Percentiles rank a stretch among this genome's conserved stretches.
Conservation (phyloP, 2,329 filamentous ascomycete genomes). For the Beauveria medogensis region DNA sequence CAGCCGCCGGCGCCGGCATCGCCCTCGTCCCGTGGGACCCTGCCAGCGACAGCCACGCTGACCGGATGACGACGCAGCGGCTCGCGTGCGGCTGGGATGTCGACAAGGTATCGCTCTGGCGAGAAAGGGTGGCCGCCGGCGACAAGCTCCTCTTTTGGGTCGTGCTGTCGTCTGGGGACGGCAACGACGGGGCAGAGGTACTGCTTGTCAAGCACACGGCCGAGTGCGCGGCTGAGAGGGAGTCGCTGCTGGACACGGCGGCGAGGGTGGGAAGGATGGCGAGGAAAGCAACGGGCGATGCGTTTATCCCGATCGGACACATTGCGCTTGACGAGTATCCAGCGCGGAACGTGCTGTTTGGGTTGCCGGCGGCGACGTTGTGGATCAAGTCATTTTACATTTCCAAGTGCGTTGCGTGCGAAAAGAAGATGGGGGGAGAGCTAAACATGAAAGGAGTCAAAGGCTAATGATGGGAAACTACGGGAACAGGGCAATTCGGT, state of each 20-base stretch:
- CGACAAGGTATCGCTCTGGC: conserved; percentile 29
- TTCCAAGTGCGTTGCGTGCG: conserved; percentile 21
- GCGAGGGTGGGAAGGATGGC: conserved; percentile 19
- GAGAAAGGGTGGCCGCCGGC: conserved; percentile 24
- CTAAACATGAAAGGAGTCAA: no score
- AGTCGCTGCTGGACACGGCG: conserved; percentile 28
- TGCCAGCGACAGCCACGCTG: conserved; percentile 28
- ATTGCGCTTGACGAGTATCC: conserved; percentile 28
- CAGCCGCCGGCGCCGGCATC: conserved; percentile 16
- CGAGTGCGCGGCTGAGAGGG: background rate
- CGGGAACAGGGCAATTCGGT: conserved; percentile 23
- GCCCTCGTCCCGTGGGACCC: conserved; percentile 38
- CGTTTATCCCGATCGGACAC: conserved; percentile 33
- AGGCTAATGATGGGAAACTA: background rate
- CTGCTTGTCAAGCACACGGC: conserved; percentile 22
- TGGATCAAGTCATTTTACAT: conserved; percentile 35
- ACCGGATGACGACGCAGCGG: conserved; percentile 35
- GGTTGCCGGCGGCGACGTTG: conserved; percentile 23
- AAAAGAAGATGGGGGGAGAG: background rate
- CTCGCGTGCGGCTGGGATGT: conserved; percentile 37
- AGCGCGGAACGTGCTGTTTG: conserved; percentile 23
- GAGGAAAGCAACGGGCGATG: conserved; percentile 21
- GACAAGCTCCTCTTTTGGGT: conserved; percentile 33
- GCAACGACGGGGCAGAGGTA: conserved; percentile 10
- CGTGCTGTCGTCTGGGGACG: conserved; percentile 17